Conservation (phyloP, 2,329 filamentous ascomycete genomes). For the Xylariaceae sp. region DNA sequence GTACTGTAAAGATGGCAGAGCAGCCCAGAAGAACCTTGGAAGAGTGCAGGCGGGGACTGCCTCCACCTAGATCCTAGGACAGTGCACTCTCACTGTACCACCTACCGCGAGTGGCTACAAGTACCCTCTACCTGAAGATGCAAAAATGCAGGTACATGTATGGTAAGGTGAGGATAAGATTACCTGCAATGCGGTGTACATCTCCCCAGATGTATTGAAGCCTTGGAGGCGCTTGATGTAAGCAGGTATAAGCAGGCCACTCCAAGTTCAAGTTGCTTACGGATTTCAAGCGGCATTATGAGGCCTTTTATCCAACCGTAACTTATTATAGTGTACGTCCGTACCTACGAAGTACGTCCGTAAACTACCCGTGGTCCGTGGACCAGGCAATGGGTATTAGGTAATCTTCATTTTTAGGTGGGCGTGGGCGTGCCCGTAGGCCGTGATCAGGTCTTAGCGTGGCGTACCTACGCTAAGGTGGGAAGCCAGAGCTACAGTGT, state of each 20-base stretch:
- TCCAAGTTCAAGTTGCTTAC: not conserved
- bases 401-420: no score
- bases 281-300: not conserved
- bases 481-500: not conserved
- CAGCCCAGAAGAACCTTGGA: constrained; percentile 6
- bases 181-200: no score
- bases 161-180: no score
- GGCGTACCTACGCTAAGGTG: not conserved
- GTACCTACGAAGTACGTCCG: no score
- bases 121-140: no score
- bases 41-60: not conserved
- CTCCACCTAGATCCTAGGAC: not conserved
- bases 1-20: not conserved
- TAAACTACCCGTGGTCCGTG: no score
- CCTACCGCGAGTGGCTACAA: not conserved
- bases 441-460: no score
- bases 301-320: no score
- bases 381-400: no score
- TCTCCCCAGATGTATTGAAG: not conserved
- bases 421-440: no score
- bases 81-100: not conserved
- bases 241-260: not conserved
- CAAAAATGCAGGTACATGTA: no score
- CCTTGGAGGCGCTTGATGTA: not conserved
- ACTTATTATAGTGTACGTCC: no score